Conservation (phyloP, 306 rosid species). For the Morella rubra region DNA sequence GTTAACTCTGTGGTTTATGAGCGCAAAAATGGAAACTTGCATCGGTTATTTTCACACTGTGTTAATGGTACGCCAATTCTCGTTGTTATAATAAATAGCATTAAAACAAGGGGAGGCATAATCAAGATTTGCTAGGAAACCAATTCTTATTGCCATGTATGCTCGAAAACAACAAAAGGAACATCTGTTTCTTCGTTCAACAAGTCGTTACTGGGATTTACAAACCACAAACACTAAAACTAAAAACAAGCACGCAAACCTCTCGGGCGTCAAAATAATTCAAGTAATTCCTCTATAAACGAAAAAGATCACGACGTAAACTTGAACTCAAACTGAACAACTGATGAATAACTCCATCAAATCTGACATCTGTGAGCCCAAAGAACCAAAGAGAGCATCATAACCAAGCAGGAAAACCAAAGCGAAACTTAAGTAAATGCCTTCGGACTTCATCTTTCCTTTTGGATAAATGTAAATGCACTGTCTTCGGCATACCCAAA, state of each 20-base stretch:
- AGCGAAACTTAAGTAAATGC: not conserved
- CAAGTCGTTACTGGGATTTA: slow-evolving; percentile 30
- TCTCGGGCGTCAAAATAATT: not conserved
- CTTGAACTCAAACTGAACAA: slow-evolving; percentile 6
- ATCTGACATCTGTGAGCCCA: slow-evolving; percentile 10
- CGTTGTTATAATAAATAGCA: not conserved
- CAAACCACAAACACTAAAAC: slow-evolving; percentile 1
- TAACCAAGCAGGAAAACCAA: not conserved
- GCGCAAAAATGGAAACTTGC: not conserved
- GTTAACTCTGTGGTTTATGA: too few relatives aligned
- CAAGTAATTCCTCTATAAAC: not conserved
- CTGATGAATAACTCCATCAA: slow-evolving; percentile 7
- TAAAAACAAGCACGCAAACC: slow-evolving; percentile 5
- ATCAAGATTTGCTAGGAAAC: not conserved
- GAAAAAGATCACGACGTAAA: slow-evolving; percentile 12
- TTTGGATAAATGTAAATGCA: not conserved
- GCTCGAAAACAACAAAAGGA: not conserved
- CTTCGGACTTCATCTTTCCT: not conserved
- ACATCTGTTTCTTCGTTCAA: slow-evolving; percentile 1
- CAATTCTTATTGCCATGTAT: not conserved
- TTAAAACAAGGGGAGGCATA: not conserved
- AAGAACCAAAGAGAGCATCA: slow-evolving; percentile 1
- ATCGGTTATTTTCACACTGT: not conserved
- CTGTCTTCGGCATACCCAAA: not conserved
- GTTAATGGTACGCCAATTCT: not conserved